Percentiles rank a stretch among this genome's conserved stretches.
phyloP scores from a whole-genome alignment of 2,329 filamentous ascomycete genomes.

The Talaromyces sp. region DNA sequence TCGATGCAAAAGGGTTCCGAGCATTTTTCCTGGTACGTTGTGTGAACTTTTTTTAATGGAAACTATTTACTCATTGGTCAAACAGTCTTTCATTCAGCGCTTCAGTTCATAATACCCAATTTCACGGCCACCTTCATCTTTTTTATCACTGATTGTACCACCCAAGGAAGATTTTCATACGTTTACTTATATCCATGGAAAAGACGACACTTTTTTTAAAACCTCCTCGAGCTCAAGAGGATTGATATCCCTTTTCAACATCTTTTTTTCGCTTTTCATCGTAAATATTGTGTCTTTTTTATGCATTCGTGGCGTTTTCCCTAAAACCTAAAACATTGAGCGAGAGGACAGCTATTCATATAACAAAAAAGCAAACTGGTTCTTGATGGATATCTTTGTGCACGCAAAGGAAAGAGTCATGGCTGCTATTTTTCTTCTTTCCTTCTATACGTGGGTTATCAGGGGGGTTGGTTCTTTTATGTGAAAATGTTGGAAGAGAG shows the following conservation, averaged over 20 bases:
- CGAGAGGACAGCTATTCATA: neutral
- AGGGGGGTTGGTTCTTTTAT: neutral
- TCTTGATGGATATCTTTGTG: neutral
- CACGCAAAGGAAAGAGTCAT: neutral
- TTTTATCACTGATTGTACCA: neutral
- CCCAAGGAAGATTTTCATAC: neutral
- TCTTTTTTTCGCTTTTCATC: neutral
- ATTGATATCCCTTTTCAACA: neutral
- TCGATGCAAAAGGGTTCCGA: slow-evolving; percentile 44
- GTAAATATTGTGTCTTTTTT: neutral
- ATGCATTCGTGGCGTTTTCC: slow-evolving; percentile 1
- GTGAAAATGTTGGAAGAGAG: neutral
- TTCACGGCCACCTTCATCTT: neutral
- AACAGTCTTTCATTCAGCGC: slow-evolving; percentile 41
- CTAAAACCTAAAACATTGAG: neutral
- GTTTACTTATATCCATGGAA: neutral
- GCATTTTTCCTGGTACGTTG: slow-evolving; percentile 43
- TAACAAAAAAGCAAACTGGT: neutral
- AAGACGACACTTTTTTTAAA: neutral
- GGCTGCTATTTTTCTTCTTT: neutral
- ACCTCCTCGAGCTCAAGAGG: neutral
- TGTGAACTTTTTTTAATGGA: neutral
- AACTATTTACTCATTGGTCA: slow-evolving; percentile 9
- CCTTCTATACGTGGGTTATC: neutral
- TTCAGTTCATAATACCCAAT: slow-evolving; percentile 35